Conservation (phyloP, 345 rosid species). For the Sisymbrium irio region DNA sequence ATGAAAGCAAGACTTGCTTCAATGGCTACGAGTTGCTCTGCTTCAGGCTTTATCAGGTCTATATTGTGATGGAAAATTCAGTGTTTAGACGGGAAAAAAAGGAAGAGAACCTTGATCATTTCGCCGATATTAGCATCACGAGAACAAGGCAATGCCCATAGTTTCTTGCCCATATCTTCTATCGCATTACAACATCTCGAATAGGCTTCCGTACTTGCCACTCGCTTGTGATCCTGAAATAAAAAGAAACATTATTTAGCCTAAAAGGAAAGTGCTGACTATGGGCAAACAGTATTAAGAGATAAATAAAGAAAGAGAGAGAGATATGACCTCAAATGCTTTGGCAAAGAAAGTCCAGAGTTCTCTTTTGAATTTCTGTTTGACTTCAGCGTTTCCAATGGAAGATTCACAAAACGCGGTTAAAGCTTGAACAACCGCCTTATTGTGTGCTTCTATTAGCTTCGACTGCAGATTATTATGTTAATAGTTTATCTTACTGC, state of each 20-base stretch:
- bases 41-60: neutral
- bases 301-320: neutral
- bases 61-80: neutral
- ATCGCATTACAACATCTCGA: slow-evolving; percentile 42
- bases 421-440: slow-evolving; percentile 37
- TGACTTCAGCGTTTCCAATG: slow-evolving; percentile 36
- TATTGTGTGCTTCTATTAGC: slow-evolving; percentile 41
- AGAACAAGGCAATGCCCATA: slow-evolving; percentile 40
- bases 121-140: slow-evolving; percentile 31
- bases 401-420: slow-evolving; percentile 38
- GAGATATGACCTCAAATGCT: slow-evolving; percentile 36
- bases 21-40: slow-evolving; percentile 1
- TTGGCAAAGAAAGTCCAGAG: slow-evolving; percentile 41
- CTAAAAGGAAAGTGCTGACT: neutral
- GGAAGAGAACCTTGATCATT: slow-evolving; percentile 31
- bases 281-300: neutral
- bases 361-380: slow-evolving; percentile 36
- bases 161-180: slow-evolving; percentile 45
- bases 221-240: slow-evolving; percentile 36
- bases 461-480: slow-evolving; percentile 31
- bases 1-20: slow-evolving; percentile 3
- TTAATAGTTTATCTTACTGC: neutral
- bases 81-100: neutral
- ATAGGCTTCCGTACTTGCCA: slow-evolving; percentile 40
- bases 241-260: neutral